A percentile compares a stretch with the other conserved stretches of the same genome.
These are phyloP conservation scores for Ilyonectria sp. DNA, from an alignment of 2,329 filamentous ascomycete genomes.

Conservation along the genomic window DNA sequence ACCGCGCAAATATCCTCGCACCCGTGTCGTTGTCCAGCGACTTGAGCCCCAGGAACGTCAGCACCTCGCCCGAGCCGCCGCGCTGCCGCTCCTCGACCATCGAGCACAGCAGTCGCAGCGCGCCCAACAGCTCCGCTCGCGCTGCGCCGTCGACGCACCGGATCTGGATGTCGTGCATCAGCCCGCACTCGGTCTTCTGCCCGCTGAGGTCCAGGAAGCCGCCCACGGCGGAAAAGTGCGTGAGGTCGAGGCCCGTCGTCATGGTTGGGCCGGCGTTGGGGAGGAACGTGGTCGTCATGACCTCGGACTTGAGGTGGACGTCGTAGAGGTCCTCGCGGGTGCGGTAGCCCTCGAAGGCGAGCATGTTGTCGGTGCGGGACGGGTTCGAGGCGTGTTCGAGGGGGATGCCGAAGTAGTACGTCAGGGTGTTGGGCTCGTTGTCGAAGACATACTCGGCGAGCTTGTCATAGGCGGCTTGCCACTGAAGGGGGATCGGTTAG, in stretches of 20 bases:
- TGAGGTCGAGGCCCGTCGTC: constrained; percentile 44
- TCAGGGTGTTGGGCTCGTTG: constrained; percentile 54
- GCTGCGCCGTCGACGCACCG: constrained; percentile 28
- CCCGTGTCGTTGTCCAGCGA: constrained; percentile 41
- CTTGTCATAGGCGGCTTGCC: constrained; percentile 58
- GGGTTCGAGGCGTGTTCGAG: constrained; percentile 40
- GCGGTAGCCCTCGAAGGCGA: constrained; percentile 44
- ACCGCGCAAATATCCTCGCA: constrained; percentile 42
- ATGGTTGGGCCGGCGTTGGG: constrained; percentile 38
- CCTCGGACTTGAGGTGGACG: constrained; percentile 40
- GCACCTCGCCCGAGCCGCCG: constrained; percentile 35
- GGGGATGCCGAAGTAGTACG: constrained; percentile 61
- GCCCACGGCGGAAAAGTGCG: constrained; percentile 40
- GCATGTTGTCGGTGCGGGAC: constrained; percentile 43
- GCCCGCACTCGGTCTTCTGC: constrained; percentile 38
- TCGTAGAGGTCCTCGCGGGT: constrained; percentile 41
- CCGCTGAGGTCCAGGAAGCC: constrained; percentile 43
- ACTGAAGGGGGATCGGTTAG: constrained; percentile 44
- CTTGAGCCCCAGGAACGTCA: constrained; percentile 42
- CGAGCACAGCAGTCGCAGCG: constrained; percentile 34
- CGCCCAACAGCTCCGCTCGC: constrained; percentile 33
- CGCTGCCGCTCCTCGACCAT: constrained; percentile 35
- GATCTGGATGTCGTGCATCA: constrained; percentile 45
- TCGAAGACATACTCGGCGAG: constrained; percentile 54
- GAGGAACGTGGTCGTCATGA: constrained; percentile 41